Evolutionary conservation across 495 filamentous ascomycete species (phyloP).

Genomic region (Extremus antarcticus): DNA sequence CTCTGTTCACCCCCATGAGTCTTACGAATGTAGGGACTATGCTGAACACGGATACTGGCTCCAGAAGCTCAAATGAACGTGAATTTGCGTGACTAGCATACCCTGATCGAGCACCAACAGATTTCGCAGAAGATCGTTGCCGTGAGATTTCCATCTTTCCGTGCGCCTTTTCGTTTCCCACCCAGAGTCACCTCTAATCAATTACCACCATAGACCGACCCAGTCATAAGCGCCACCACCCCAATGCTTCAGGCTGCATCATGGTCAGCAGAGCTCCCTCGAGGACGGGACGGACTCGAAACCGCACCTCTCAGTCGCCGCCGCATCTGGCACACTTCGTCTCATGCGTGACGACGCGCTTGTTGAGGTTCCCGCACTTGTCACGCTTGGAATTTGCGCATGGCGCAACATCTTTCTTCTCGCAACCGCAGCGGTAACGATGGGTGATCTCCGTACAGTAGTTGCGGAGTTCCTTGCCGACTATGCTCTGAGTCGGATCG

Average conservation of each 20-base stretch:
- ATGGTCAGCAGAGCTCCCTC: no score
- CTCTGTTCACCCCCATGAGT: no score
- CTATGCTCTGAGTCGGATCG: not conserved
- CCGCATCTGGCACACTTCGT: constrained; percentile 32
- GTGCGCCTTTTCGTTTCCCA: no score
- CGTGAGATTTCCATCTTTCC: not conserved
- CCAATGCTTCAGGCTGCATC: no score
- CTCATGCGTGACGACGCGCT: constrained; percentile 28
- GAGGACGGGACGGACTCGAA: not conserved
- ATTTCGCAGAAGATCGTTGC: not conserved
- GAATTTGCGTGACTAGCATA: no score
- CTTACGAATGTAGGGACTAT: no score
- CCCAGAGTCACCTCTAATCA: no score
- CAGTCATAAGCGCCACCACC: no score
- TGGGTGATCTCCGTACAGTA: constrained; percentile 31
- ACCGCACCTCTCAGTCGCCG: constrained; percentile 9
- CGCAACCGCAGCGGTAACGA: constrained; percentile 27
- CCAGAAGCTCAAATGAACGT: no score
- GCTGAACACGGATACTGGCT: no score
- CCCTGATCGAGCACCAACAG: not conserved
- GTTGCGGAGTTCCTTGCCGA: no score
- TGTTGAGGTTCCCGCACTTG: constrained; percentile 22
- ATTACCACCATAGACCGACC: not conserved
- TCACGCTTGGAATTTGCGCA: constrained; percentile 29
- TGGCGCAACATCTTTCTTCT: constrained; percentile 21